These are phyloP conservation scores for Termitomyces sp. DNA, from an alignment of 768 basidiomycete genomes.

Conservation along the genomic window DNA sequence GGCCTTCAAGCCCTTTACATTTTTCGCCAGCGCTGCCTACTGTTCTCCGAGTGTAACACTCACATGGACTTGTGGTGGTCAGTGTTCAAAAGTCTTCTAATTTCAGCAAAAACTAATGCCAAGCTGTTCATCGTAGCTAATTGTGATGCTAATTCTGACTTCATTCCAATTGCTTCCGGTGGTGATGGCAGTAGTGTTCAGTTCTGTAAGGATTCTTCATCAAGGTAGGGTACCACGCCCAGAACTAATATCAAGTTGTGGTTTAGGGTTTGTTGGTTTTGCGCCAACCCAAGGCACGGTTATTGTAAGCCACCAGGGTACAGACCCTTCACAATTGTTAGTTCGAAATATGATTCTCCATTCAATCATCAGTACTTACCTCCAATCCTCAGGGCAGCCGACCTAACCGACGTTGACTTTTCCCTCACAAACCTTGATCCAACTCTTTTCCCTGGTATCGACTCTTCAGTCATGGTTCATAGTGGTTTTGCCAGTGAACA, in stretches of 20 bases:
- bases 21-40: conserved; percentile 37
- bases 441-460: conserved; percentile 20
- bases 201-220: conserved; percentile 25
- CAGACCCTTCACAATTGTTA: conserved; percentile 30
- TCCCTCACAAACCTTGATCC: conserved; percentile 12
- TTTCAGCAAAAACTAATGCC: not conserved
- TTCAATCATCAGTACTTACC: not conserved
- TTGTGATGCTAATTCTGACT: conserved; percentile 40
- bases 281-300: conserved; percentile 26
- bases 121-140: conserved; percentile 23
- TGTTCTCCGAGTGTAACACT: conserved; percentile 31
- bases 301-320: conserved; percentile 40
- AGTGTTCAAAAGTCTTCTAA: not conserved
- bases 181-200: conserved; percentile 37
- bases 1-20: conserved; percentile 31
- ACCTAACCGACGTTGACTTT: conserved; percentile 17
- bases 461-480: conserved; percentile 17
- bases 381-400: conserved; percentile 18
- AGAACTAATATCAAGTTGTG: not conserved
- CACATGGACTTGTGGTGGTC: conserved; percentile 41
- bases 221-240: not conserved
- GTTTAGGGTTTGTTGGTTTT: conserved; percentile 20
- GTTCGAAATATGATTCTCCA: not conserved
- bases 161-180: conserved; percentile 43
- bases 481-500: conserved; percentile 18